These are phyloP conservation scores for Penicillium psychrofluorescens DNA, from an alignment of 495 filamentous ascomycete species.

Conservation along the genomic window DNA sequence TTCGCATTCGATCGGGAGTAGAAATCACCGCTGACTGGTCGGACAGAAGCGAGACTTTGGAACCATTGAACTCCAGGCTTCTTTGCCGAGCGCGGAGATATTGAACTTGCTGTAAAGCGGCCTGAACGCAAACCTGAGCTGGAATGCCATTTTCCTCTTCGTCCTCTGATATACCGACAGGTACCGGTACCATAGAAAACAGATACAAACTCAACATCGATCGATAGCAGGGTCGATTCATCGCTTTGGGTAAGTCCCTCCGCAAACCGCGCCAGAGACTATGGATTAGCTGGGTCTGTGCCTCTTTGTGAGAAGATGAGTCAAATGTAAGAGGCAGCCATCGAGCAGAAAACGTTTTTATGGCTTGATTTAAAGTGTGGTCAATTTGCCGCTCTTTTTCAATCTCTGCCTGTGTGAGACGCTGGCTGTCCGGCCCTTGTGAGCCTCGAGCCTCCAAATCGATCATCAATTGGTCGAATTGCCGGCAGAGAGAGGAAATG, in stretches of 20 bases:
- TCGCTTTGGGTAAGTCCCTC: slow-evolving; percentile 3
- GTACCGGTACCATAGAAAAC: slow-evolving; percentile 10
- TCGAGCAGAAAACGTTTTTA: slow-evolving; percentile 12
- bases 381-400: slow-evolving; percentile 10
- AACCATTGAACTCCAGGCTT: slow-evolving; percentile 14
- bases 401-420: slow-evolving; percentile 3
- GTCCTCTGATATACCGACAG: slow-evolving; percentile 11
- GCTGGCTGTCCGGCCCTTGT: background rate
- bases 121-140: slow-evolving; percentile 12
- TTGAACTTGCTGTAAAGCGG: slow-evolving; percentile 12
- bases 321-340: slow-evolving; percentile 7
- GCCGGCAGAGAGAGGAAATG: slow-evolving; percentile 9
- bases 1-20: slow-evolving; percentile 6
- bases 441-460: slow-evolving; percentile 4
- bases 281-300: slow-evolving; percentile 5
- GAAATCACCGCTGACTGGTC: slow-evolving; percentile 1
- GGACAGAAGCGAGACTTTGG: slow-evolving; percentile 10
- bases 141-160: slow-evolving; percentile 11
- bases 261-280: slow-evolving; percentile 10
- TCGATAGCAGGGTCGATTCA: slow-evolving; percentile 14
- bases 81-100: slow-evolving; percentile 9
- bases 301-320: background rate
- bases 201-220: slow-evolving; percentile 11
- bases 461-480: slow-evolving; percentile 16
- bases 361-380: slow-evolving; percentile 6